Base-by-base conservation (phyloP, 768 basidiomycete species). In the Tulasnella sp. region DNA sequence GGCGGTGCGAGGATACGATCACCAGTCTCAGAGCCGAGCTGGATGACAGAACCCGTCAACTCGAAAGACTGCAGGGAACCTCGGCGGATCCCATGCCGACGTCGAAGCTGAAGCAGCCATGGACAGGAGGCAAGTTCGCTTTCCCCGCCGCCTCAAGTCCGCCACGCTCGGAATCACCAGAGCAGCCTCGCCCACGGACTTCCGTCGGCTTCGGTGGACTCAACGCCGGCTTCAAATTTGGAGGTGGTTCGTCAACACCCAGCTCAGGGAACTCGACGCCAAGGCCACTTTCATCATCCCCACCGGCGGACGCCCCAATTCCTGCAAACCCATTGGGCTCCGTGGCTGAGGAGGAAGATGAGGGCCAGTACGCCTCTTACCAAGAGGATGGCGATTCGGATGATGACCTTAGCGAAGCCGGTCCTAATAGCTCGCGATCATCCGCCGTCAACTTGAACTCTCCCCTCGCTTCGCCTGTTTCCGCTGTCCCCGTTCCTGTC, bases 1-100 rank as follows among this genome's bases (percentile, higher is more conserved):
- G 85, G n/a, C 87, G 87, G 3, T 84, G 93, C 72, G 89, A 89
- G 83, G 90, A 89, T 84, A 87, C 87, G 60, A 82, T 91, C 40
- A 86, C 87, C 44, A 86, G 84, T 84, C 84, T 86, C 82, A 81
- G 80, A n/a, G 76, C 81, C 20, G 83, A 84, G 44, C 85, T 86
- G 22, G 82, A 86, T 28, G 85, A 85, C 42, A 85, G 37, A 81
- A 82, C 50, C 16, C 50, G 77, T 8, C 24, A 60, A 60, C 22
- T 77, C 48, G 28, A 77, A 44, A 60, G 37, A n/a, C 37, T 72
- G 24, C 31, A 58, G 37, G 72, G 40, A 18, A 31, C 22, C 44
- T 46, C 40, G 9, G 0, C 58, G 16, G 78, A 74, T 31, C 0
- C 18, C 69, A 80, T 41, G 24, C 14, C 46, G 37, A 48, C 79